These are phyloP conservation scores for Amanita pallidorosea DNA, from an alignment of 768 basidiomycete genomes.

Conservation along the genomic window DNA sequence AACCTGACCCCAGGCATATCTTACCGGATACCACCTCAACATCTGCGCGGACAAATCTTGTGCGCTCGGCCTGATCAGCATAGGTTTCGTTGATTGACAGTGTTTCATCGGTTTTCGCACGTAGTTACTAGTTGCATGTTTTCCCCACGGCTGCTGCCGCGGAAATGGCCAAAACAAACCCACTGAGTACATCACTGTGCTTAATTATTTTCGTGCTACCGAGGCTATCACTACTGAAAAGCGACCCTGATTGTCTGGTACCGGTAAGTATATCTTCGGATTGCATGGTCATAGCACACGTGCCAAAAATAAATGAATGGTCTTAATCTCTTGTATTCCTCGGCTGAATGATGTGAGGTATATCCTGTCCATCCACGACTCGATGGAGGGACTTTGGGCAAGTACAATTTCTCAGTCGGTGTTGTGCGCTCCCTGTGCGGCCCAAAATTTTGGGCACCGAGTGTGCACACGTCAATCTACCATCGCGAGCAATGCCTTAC, in stretches of 20 bases:
- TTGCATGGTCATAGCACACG: background rate
- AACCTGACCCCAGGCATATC: background rate
- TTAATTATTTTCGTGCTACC: background rate
- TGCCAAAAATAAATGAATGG: background rate
- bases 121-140: no score
- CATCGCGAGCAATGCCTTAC: background rate
- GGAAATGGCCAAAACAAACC: background rate
- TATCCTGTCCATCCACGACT: no score
- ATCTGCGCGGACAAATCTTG: conserved; percentile 1
- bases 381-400: no score
- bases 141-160: background rate
- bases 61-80: background rate
- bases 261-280: background rate
- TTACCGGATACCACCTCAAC: background rate
- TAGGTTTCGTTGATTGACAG: background rate
- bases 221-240: background rate
- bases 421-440: background rate
- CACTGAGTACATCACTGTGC: background rate
- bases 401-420: no score
- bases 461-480: background rate
- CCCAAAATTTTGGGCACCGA: background rate
- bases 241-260: background rate
- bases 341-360: no score
- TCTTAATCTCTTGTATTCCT: background rate
- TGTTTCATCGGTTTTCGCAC: background rate